Evolutionary conservation across 352 stramenopile genomes (phyloP), one percentile per base, ranked within the genome.

Genomic region (Pythium sp.): DNA sequence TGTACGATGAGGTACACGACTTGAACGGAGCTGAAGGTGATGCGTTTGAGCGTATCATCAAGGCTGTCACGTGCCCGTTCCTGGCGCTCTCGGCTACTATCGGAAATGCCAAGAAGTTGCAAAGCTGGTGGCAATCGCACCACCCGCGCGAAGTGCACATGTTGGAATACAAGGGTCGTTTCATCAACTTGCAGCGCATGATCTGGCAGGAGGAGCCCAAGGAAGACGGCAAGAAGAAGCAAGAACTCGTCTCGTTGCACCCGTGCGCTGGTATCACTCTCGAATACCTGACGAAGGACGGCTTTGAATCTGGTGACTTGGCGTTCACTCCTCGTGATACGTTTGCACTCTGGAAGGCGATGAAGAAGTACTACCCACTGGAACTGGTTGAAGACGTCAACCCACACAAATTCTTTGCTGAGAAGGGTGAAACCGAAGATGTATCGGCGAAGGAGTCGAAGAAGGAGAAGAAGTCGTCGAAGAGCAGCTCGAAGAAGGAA

Each of bases 1-100:
- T 99, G 32, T 98, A 98, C 70, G 97, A 99, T 80, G 97, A 99
- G 79, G 97, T 99, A 6, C 97, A 99, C 78, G 98, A 97, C 62
- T 76, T 99, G 53, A 98, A 99, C 79, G 97, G 97, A 57, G 85
- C 95, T 0, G 97, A 99, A 73, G 97, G 97, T 65, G 96, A 98
- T 75, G 94, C 96, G 4, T 79, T 99, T n/a, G 95, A 99, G 78
- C 89, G 96, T 57, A 97, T 99, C 65, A 90, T 98, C 61, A 98
- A 97, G 76, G 84, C 86, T 12, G 94, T 97, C 55, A 97, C 92
- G 66, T 99, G 97, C 68, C 97, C 97, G 18, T 98, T 99, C 71
- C 74, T 99, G 68, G 97, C 97, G n/a, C 86, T 99, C 18, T 99
- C 95, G 78, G 97, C 97, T 49, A 99, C 97, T 11, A 99, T 99